These are phyloP conservation scores for Westerdykella aurantiaca DNA, from an alignment of 2,329 filamentous ascomycete species.

Conservation along the genomic window DNA sequence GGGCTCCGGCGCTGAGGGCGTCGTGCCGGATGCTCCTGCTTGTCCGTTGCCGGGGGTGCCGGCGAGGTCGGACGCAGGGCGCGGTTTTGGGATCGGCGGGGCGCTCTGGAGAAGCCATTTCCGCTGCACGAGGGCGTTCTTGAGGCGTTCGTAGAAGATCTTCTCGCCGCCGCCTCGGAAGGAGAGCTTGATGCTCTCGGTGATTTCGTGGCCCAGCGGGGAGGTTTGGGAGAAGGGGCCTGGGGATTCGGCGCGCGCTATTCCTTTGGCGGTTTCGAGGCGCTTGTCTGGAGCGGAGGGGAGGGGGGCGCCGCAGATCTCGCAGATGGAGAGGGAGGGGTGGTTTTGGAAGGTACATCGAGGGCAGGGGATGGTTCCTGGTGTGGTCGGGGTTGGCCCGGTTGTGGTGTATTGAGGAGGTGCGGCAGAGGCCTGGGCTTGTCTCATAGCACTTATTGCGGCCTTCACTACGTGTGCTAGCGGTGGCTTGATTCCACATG, in stretches of 20 bases:
- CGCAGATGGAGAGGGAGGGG: conserved; percentile 75
- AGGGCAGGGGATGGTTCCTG: conserved; percentile 52
- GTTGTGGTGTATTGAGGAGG: conserved; percentile 34
- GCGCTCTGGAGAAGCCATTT: conserved; percentile 94
- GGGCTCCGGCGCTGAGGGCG: too few relatives aligned
- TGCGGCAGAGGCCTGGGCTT: conserved; percentile 40
- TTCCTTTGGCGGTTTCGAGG: conserved; percentile 36
- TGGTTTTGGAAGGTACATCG: conserved; percentile 94
- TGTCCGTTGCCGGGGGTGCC: neutral
- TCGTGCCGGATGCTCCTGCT: conserved; percentile 14
- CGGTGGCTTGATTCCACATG: conserved; percentile 89
- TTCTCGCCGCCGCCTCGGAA: conserved; percentile 86
- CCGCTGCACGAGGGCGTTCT: conserved; percentile 79
- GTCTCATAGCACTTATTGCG: conserved; percentile 68
- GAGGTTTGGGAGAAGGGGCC: conserved; percentile 56
- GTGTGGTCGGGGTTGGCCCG: conserved; percentile 19
- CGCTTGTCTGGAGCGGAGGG: conserved; percentile 47
- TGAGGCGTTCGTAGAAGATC: conserved; percentile 83
- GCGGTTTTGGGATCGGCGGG: conserved; percentile 71
- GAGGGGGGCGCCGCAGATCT: conserved; percentile 81
- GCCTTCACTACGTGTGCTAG: conserved; percentile 80
- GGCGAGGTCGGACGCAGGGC: conserved; percentile 18
- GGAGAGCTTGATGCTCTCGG: conserved; percentile 80
- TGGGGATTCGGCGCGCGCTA: conserved; percentile 64
- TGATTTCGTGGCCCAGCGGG: conserved; percentile 52